These are phyloP conservation scores for Syzygium oleosum DNA, from an alignment of 345 rosid genomes.

Conservation along the genomic window DNA sequence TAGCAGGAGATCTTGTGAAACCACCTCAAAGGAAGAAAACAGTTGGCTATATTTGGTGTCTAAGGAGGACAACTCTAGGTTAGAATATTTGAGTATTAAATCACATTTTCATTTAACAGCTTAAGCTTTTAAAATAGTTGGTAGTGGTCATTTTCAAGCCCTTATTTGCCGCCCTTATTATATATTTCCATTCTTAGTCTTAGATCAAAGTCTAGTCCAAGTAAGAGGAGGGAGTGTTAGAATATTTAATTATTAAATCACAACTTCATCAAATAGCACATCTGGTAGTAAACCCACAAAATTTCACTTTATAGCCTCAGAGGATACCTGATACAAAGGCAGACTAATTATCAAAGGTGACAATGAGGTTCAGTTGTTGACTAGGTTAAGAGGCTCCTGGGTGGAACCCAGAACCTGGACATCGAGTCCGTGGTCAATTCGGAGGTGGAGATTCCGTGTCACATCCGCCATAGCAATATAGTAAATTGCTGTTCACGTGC, in stretches of 20 bases:
- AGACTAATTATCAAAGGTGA: not conserved
- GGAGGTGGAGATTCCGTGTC: conserved; percentile 51
- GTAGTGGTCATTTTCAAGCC: not conserved
- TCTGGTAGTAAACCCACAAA: no score
- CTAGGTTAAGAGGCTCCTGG: conserved; percentile 41
- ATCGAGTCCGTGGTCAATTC: conserved; percentile 28
- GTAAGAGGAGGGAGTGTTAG: no score
- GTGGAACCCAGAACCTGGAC: conserved; percentile 12
- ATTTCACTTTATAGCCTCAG: not conserved
- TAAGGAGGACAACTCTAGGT: not conserved
- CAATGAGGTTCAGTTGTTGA: not conserved
- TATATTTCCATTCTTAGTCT: not conserved
- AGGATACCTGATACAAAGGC: not conserved
- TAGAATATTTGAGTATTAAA: no score
- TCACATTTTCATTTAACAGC: no score
- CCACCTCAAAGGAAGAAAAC: not conserved
- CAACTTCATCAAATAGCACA: not conserved
- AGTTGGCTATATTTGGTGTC: not conserved
- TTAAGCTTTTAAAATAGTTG: no score
- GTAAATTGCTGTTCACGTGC: conserved; percentile 44
- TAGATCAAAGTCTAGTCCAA: not conserved
- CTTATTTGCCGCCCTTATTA: not conserved
- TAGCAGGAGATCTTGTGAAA: not conserved
- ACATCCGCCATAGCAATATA: conserved; percentile 52
- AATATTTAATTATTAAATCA: no score